Percentiles rank a stretch among this genome's conserved stretches.
Evolutionary conservation across 495 filamentous ascomycete genomes (phyloP).

Genomic region (Diplogelasinospora grovesii): DNA sequence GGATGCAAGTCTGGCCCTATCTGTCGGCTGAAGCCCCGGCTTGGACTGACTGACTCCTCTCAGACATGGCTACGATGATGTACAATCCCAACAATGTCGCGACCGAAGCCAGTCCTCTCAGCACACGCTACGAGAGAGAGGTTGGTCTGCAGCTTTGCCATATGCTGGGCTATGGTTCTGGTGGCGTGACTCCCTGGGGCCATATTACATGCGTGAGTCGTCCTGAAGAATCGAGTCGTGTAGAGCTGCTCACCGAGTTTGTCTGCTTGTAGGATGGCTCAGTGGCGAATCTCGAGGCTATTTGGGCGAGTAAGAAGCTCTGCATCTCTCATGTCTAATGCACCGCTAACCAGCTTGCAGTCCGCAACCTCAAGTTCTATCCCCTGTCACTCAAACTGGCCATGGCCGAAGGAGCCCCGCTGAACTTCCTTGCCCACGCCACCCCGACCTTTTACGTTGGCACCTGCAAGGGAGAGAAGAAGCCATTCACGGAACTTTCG

Average conservation of each 20-base stretch:
- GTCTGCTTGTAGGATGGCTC: no score
- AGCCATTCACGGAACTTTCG: slow-evolving; percentile 28
- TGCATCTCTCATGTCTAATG: neutral
- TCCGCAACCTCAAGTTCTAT: slow-evolving; percentile 45
- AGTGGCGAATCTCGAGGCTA: slow-evolving; percentile 42
- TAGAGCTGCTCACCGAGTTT: no score
- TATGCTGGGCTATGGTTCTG: slow-evolving; percentile 35
- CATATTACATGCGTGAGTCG: slow-evolving; percentile 40
- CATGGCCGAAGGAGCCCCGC: slow-evolving; percentile 23
- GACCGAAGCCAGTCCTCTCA: slow-evolving; percentile 38
- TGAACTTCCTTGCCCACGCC: slow-evolving; percentile 32
- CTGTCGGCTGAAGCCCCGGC: no score
- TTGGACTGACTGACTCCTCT: no score
- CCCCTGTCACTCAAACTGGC: slow-evolving; percentile 34
- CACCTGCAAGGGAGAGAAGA: slow-evolving; percentile 27
- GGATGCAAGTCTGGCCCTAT: no score
- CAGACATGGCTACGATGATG: slow-evolving; percentile 43
- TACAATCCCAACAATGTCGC: slow-evolving; percentile 47
- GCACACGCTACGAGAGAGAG: slow-evolving; percentile 33
- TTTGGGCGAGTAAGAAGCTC: slow-evolving; percentile 27
- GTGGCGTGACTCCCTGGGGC: slow-evolving; percentile 26
- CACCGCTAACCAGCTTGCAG: slow-evolving; percentile 10
- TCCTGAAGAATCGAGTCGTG: no score
- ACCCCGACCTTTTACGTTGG: slow-evolving; percentile 27
- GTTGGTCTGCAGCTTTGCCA: slow-evolving; percentile 39